Percentiles rank a stretch among this genome's conserved stretches.
Evolutionary conservation across 1,284 basidiomycete species (phyloP).

Genomic region (Neolentinus lepideus): DNA sequence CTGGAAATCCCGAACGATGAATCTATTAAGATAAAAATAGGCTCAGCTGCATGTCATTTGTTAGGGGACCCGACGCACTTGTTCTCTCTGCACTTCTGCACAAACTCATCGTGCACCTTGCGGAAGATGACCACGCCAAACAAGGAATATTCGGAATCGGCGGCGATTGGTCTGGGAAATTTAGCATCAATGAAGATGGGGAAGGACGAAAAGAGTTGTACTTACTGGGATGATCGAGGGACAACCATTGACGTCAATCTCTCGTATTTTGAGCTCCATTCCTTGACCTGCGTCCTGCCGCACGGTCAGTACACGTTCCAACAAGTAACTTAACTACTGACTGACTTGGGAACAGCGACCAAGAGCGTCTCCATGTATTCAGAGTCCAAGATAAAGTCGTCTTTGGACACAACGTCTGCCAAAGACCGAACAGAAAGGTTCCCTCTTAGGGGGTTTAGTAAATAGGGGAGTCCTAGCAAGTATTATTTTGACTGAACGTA

Average conservation of each 20-base stretch:
- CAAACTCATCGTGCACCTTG: constrained; percentile 87
- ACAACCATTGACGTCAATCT: constrained; percentile 87
- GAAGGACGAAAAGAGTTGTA: background rate
- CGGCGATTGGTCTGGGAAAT: constrained; percentile 47
- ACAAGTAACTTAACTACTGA: constrained; percentile 8
- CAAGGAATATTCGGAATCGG: constrained; percentile 88
- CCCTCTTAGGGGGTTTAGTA: constrained; percentile 51
- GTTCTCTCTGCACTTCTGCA: constrained; percentile 92
- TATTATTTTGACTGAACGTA: constrained; percentile 29
- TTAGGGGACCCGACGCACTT: constrained; percentile 48
- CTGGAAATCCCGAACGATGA: constrained; percentile 90
- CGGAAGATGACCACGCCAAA: constrained; percentile 90
- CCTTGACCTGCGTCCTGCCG: constrained; percentile 73
- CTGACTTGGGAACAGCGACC: constrained; percentile 91
- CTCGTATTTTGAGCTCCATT: constrained; percentile 91
- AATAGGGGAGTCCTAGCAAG: background rate
- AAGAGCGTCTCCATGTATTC: constrained; percentile 93
- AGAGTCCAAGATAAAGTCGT: constrained; percentile 80
- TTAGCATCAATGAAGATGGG: constrained; percentile 7
- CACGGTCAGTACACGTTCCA: background rate
- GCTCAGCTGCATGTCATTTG: constrained; percentile 2
- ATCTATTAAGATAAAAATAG: constrained; percentile 33
- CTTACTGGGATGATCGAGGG: constrained; percentile 76
- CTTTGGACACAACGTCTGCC: constrained; percentile 78
- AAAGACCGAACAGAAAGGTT: constrained; percentile 90